These are phyloP conservation scores for Ampelocalamus luodianensis DNA, from an alignment of 176 grass and related monocot species.

Conservation along the genomic window DNA sequence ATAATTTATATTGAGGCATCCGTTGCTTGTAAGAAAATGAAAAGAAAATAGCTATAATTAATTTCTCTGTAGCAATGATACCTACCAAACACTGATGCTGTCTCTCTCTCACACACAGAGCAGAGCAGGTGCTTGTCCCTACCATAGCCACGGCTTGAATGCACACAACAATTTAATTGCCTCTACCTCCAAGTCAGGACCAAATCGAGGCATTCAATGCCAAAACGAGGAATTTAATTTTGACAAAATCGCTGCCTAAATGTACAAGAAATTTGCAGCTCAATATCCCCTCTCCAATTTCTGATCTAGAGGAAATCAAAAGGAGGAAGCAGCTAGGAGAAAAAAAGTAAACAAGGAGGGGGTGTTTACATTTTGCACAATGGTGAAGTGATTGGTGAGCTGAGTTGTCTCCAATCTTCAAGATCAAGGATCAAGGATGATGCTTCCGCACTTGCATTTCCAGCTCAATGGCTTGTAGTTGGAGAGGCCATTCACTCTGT, in stretches of 20 bases:
- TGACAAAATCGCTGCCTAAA: conserved; percentile 35
- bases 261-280: conserved; percentile 31
- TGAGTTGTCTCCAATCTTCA: not conserved
- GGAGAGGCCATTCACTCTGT: conserved; percentile 54
- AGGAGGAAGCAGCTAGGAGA: conserved; percentile 2
- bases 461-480: conserved; percentile 95
- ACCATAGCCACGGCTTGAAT: conserved; percentile 20
- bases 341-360: no score
- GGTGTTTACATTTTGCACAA: conserved; percentile 33
- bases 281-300: not conserved
- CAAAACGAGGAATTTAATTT: conserved; percentile 5
- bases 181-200: conserved; percentile 44
- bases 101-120: not conserved
- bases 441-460: conserved; percentile 89
- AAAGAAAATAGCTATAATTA: not conserved
- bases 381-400: not conserved
- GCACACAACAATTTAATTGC: conserved; percentile 7
- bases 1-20: not conserved
- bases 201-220: conserved; percentile 40
- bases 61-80: conserved; percentile 12
- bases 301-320: conserved; percentile 1
- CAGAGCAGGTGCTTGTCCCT: conserved; percentile 34
- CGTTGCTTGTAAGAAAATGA: not conserved
- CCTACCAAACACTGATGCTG: not conserved
- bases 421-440: conserved; percentile 71